These are phyloP conservation scores for Parasitella parasitica DNA, from an alignment of 371 early-diverging fungal species.

Conservation along the genomic window DNA sequence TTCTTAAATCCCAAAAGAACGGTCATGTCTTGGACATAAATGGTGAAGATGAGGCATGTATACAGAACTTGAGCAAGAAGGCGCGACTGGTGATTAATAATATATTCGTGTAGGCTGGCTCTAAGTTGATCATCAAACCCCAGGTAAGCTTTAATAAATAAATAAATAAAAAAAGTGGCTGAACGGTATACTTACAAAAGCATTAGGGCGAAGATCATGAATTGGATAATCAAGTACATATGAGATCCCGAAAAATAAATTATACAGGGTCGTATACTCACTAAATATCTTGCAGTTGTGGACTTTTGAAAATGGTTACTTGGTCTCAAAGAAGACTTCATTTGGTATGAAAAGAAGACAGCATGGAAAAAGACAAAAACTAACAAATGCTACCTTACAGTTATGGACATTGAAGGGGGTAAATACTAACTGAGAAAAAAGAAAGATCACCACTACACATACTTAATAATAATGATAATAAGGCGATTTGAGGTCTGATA, in stretches of 20 bases:
- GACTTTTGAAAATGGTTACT: conserved; percentile 31
- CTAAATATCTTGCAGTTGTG: conserved; percentile 27
- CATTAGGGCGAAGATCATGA: not conserved
- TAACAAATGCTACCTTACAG: conserved; percentile 8
- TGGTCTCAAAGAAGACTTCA: conserved; percentile 32
- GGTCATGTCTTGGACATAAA: conserved; percentile 3
- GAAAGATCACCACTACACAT: not conserved
- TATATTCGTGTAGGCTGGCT: conserved; percentile 8
- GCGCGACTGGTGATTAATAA: not conserved
- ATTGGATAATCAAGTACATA: not conserved
- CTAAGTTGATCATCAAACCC: not conserved
- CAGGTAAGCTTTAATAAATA: conserved; percentile 13
- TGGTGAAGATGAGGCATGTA: conserved; percentile 1
- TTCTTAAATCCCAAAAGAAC: conserved; percentile 1
- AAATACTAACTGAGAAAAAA: not conserved
- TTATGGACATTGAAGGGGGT: conserved; percentile 46
- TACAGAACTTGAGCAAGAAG: not conserved
- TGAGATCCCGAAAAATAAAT: too few species aligned
- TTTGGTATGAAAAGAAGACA: conserved; percentile 24
- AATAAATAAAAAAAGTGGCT: not conserved
- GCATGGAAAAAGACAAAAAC: not conserved
- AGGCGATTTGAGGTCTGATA: conserved; percentile 22
- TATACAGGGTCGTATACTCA: too few species aligned
- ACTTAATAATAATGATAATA: not conserved
- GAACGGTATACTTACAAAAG: not conserved